Conservation (phyloP, 495 filamentous ascomycete genomes). For the Bathelium albidoporum region DNA sequence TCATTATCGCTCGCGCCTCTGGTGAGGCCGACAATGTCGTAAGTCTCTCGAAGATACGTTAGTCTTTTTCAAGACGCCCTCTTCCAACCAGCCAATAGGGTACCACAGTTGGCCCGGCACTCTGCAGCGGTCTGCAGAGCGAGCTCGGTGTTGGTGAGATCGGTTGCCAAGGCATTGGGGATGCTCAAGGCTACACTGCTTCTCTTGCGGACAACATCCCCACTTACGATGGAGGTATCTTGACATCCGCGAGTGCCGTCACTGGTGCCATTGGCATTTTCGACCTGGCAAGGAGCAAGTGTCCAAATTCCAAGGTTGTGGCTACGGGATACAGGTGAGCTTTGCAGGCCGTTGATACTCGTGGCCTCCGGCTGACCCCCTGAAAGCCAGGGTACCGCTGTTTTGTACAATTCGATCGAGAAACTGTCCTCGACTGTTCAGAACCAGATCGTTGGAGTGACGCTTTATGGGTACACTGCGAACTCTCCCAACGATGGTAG, state of each 20-base stretch:
- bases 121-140: constrained; percentile 2
- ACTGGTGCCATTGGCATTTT: not conserved
- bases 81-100: constrained; percentile 2
- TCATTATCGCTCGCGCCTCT: constrained; percentile 4
- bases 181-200: constrained; percentile 1
- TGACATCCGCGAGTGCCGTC: not conserved
- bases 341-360: constrained; percentile 1
- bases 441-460: constrained; percentile 15
- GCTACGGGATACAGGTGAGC: constrained; percentile 5
- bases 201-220: constrained; percentile 1
- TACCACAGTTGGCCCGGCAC: not conserved
- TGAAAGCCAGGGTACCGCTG: constrained; percentile 14
- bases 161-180: constrained; percentile 4
- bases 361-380: constrained; percentile 3
- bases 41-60: constrained; percentile 1
- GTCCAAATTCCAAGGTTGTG: constrained; percentile 3
- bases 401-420: constrained; percentile 9
- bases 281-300: constrained; percentile 2
- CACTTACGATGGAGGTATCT: constrained; percentile 1
- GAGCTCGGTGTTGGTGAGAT: not conserved
- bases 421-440: constrained; percentile 4
- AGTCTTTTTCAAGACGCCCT: not conserved
- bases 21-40: constrained; percentile 1
- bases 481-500: constrained; percentile 11
- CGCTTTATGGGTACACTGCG: constrained; percentile 15